Evolutionary conservation across 441 rosid species (phyloP).

Genomic region (Geranium incanum): DNA sequence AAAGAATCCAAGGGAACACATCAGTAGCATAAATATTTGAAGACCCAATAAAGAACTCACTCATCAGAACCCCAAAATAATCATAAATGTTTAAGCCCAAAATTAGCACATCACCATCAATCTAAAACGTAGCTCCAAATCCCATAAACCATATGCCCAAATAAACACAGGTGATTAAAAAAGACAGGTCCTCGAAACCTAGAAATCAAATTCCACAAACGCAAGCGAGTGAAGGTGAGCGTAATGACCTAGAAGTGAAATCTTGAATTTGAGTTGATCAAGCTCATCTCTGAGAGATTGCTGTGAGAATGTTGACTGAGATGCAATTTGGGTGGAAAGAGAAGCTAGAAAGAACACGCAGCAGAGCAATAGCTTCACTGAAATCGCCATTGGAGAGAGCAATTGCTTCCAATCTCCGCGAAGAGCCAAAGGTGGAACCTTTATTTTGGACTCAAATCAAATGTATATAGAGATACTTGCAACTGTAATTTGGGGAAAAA

Average conservation of each 20-base stretch:
- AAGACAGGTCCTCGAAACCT: background rate
- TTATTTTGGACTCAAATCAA: no score
- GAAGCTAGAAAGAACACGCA: constrained; percentile 17
- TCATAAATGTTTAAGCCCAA: background rate
- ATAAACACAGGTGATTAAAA: background rate
- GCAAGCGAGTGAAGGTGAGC: background rate
- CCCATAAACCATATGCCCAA: background rate
- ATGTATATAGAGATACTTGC: background rate
- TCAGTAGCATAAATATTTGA: no score
- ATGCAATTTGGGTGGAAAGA: constrained; percentile 13
- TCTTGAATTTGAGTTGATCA: constrained; percentile 24
- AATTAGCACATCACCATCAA: background rate
- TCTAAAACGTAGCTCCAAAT: background rate
- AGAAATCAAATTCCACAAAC: constrained; percentile 5
- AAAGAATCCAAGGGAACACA: no score
- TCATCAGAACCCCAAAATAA: background rate
- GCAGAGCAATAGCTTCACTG: constrained; percentile 24
- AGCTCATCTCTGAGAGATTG: constrained; percentile 15
- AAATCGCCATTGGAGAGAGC: constrained; percentile 28
- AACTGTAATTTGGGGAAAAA: no score
- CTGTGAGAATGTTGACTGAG: constrained; percentile 10
- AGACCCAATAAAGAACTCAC: background rate
- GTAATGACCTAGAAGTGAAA: constrained; percentile 19
- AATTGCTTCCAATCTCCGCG: no score
- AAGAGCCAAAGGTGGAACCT: no score